Base-by-base conservation (phyloP, 305 asterid genomes). In the Fraxinus floribunda region DNA sequence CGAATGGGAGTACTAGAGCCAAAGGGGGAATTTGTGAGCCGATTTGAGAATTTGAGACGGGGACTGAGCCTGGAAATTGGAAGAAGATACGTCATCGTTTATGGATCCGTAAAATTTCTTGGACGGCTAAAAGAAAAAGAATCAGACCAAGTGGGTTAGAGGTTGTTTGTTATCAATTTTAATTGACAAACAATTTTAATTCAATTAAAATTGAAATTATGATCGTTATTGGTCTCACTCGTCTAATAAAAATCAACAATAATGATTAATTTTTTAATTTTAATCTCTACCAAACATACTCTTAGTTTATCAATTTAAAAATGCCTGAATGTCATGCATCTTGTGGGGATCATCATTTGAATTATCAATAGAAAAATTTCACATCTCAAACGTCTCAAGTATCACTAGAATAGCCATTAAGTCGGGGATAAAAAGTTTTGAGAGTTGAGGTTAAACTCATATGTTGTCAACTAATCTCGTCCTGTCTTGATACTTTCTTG, bases 21-120 rank as follows among this genome's bases (percentile, higher is more conserved):
- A 39, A 77, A 60, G 29, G 82, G 82, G 81, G 41, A 85, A 77
- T 88, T 84, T 34, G 80, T 60, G 83, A 84, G 78, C 29, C 81
- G 78, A 24, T 55, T 79, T 71, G 81, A 66, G 85, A 82, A 66
- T 79, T 75, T 80, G 85, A 75, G 5, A 80, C 73, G 26, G 57
- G 64, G 16, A 22, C 78, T 18, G 81, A 75, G 70, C 60, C 83
- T 76, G 36, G 81, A 81, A 83, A 85, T 32, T 71, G 86, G 82
- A 32, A 84, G 57, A 83, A 82, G 41, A 38, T 7, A 41, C 38
- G 78, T 32, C 79, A 76, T 76, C 79, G 41, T 76, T 76, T 36
- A 15, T 66, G 18, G 20, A 66, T 13, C 32, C 1, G 6, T 24
- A 18, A 66, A 66, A 66, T 24, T 24, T 66, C 30, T 62, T 0